Conservation (phyloP, 208 protist genomes). For the Trypanosoma avium region DNA sequence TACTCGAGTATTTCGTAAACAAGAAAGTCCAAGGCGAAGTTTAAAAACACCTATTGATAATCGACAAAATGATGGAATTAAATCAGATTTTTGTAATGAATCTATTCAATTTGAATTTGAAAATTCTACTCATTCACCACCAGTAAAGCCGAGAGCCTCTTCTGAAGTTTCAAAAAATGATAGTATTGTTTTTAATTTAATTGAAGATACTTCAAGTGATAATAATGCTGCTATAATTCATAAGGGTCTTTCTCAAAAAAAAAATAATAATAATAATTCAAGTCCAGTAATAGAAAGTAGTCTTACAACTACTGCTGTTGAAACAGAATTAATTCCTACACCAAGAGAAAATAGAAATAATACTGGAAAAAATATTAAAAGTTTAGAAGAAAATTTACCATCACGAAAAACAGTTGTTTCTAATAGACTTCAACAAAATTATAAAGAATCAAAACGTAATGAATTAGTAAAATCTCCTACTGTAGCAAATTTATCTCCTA, state of each 20-base stretch:
- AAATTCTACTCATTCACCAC: not conserved
- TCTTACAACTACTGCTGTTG: not conserved
- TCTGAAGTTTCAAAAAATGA: slow-evolving; percentile 26
- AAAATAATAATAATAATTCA: too few relatives aligned
- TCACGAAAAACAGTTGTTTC: slow-evolving; percentile 40
- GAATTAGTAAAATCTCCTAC: not conserved
- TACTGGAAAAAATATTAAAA: slow-evolving; percentile 6
- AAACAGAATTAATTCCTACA: not conserved
- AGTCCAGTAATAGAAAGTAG: not conserved
- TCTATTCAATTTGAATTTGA: slow-evolving; percentile 32
- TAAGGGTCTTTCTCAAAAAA: too few relatives aligned
- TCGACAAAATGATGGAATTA: not conserved
- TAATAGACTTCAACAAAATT: slow-evolving; percentile 13
- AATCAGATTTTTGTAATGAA: not conserved
- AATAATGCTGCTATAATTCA: not conserved
- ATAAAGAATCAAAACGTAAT: not conserved
- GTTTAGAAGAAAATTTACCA: not conserved
- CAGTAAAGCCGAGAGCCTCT: not conserved
- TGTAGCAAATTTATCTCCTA: too few relatives aligned
- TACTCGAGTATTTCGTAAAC: not conserved
- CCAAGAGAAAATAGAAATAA: not conserved
- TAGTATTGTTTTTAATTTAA: slow-evolving; percentile 57
- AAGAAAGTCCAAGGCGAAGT: not conserved
- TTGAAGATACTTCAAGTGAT: slow-evolving; percentile 26
- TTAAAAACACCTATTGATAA: too few relatives aligned